phyloP scores from a whole-genome alignment of 257 asterid species.

The Solanum pimpinellifolium region DNA sequence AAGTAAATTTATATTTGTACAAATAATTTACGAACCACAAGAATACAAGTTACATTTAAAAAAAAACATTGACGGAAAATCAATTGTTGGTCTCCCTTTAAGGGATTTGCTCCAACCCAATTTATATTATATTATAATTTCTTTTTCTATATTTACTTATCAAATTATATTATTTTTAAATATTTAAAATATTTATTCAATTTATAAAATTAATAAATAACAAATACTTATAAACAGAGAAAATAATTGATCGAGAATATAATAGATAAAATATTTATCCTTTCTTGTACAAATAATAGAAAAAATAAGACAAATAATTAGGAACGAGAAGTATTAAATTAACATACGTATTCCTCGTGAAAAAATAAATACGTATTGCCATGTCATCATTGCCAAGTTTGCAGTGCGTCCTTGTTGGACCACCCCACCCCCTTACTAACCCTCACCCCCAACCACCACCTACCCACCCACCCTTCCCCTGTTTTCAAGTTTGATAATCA shows the following conservation, averaged over 20 bases:
- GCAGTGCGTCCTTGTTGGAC: slow-evolving; percentile 8
- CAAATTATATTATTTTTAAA: no score
- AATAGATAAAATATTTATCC: no score
- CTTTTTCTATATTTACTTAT: no score
- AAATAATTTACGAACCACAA: neutral
- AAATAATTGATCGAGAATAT: no score
- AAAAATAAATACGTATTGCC: neutral
- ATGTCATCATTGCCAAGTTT: slow-evolving; percentile 7
- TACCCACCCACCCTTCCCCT: neutral
- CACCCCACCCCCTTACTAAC: neutral
- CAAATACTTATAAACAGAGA: no score
- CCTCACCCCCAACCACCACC: neutral
- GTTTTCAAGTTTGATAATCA: neutral
- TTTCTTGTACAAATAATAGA: no score
- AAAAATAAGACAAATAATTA: no score
- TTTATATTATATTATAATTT: no score
- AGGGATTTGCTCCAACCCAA: neutral
- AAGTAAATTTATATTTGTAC: neutral
- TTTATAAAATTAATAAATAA: no score
- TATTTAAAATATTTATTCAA: no score
- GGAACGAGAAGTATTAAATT: no score
- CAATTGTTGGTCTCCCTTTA: neutral
- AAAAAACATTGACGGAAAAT: neutral
- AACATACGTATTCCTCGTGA: neutral
- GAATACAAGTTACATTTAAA: neutral